These are phyloP conservation scores for Yamadazyma kanchanaburiensis DNA, from an alignment of 1,139 yeast genomes.

Conservation along the genomic window DNA sequence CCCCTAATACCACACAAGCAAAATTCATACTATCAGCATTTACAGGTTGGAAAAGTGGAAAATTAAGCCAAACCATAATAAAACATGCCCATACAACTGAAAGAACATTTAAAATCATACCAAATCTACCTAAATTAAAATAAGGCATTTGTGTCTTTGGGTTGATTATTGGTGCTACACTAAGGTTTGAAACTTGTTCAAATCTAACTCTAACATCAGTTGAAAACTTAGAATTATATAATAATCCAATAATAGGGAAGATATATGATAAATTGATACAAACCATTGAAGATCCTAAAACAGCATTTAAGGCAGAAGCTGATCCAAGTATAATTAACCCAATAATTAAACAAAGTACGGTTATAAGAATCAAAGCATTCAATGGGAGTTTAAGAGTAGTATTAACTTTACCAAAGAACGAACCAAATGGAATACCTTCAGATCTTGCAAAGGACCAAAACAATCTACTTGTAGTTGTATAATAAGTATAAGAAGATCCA, in stretches of 20 bases:
- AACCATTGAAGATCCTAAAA: conserved; percentile 28
- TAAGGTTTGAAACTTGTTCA: conserved; percentile 8
- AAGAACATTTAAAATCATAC: conserved; percentile 23
- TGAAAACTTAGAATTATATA: conserved; percentile 15
- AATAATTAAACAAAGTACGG: conserved; percentile 16
- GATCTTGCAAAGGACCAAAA: conserved; percentile 28
- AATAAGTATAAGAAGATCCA: conserved; percentile 19
- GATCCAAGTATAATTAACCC: conserved; percentile 25
- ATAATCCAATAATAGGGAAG: conserved; percentile 24
- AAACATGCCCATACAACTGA: conserved; percentile 27
- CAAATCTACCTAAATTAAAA: conserved; percentile 24
- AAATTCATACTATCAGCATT: conserved; percentile 32
- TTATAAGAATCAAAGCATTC: conserved; percentile 18
- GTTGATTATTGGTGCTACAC: conserved; percentile 10
- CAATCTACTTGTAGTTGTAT: conserved; percentile 23
- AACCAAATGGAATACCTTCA: conserved; percentile 25
- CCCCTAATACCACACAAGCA: conserved; percentile 33
- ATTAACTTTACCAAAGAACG: conserved; percentile 18
- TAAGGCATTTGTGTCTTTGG: conserved; percentile 16
- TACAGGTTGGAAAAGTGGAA: conserved; percentile 28
- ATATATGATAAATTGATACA: conserved; percentile 26
- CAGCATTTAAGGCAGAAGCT: conserved; percentile 23
- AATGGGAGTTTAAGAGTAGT: conserved; percentile 20
- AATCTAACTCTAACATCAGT: conserved; percentile 13
- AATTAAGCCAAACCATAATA: conserved; percentile 26